Conservation (phyloP, 140 eudicot species). For the Anethum foeniculum region DNA sequence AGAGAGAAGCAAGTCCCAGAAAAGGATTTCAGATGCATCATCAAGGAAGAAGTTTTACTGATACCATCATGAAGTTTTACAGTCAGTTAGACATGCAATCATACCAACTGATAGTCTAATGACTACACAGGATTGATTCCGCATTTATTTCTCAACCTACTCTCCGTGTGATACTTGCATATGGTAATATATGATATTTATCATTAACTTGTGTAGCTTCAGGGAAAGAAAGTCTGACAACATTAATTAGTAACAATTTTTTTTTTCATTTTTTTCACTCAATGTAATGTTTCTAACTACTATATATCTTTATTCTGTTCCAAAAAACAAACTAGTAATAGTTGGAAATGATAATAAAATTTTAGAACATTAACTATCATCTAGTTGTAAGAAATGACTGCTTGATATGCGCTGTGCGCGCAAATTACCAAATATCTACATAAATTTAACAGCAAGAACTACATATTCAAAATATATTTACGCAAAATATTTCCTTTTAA, state of each 20-base stretch:
- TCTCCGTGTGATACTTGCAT: not conserved
- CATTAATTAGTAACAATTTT: not conserved
- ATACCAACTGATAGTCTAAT: not conserved
- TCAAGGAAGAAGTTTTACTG: not conserved
- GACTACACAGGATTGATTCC: not conserved
- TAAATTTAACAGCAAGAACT: not conserved
- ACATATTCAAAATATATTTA: not conserved
- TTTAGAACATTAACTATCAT: not conserved
- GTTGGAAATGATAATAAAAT: not conserved
- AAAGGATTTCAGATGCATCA: not conserved
- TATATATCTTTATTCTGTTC: not conserved
- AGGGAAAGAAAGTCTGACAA: not conserved
- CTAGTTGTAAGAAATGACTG: not conserved
- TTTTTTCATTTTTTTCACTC: not conserved
- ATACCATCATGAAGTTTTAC: not conserved
- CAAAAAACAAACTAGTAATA: not conserved
- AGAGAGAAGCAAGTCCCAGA: not conserved
- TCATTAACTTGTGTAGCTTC: not conserved
- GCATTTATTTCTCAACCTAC: not conserved
- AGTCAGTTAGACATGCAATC: not conserved
- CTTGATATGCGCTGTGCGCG: not conserved
- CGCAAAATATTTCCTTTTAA: not conserved
- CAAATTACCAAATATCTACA: not conserved
- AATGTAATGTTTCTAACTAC: not conserved
- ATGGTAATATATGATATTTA: not conserved